Evolutionary conservation across 2,329 filamentous ascomycete species (phyloP).

Genomic region (Knufia fluminis): DNA sequence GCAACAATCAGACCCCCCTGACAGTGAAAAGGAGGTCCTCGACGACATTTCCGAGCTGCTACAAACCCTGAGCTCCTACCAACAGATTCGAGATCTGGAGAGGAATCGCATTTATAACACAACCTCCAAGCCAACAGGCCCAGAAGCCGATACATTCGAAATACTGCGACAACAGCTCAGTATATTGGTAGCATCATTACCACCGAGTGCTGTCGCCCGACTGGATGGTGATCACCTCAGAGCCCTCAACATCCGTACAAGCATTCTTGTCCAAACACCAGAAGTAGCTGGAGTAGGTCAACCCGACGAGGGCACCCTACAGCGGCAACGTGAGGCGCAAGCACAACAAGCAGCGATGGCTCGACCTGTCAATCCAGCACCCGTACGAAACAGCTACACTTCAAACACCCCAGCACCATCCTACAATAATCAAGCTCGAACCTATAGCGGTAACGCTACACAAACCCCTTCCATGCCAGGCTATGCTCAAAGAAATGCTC

Average conservation of each 20-base stretch:
- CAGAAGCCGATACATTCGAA: constrained; percentile 56
- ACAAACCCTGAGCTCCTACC: constrained; percentile 53
- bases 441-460: constrained; percentile 19
- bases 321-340: constrained; percentile 34
- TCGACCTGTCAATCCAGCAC: constrained; percentile 19
- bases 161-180: constrained; percentile 65
- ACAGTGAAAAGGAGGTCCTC: constrained; percentile 44
- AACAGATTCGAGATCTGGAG: constrained; percentile 48
- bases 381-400: constrained; percentile 18
- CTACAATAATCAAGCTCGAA: constrained; percentile 17
- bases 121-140: constrained; percentile 44
- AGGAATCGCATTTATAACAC: constrained; percentile 18
- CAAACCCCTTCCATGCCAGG: constrained; percentile 24
- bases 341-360: constrained; percentile 26
- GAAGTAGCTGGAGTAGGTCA: constrained; percentile 74
- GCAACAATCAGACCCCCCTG: constrained; percentile 29
- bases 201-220: constrained; percentile 78
- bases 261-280: constrained; percentile 61
- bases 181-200: constrained; percentile 63
- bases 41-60: constrained; percentile 51
- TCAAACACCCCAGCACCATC: constrained; percentile 14
- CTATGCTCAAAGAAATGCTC: constrained; percentile 24
- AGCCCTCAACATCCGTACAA: constrained; percentile 71
- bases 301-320: constrained; percentile 60
- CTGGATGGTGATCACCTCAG: constrained; percentile 78